Evolutionary conservation across 2,329 filamentous ascomycete species (phyloP), one percentile per base, ranked within the genome.

Genomic region (Chaetomium olivaceum): DNA sequence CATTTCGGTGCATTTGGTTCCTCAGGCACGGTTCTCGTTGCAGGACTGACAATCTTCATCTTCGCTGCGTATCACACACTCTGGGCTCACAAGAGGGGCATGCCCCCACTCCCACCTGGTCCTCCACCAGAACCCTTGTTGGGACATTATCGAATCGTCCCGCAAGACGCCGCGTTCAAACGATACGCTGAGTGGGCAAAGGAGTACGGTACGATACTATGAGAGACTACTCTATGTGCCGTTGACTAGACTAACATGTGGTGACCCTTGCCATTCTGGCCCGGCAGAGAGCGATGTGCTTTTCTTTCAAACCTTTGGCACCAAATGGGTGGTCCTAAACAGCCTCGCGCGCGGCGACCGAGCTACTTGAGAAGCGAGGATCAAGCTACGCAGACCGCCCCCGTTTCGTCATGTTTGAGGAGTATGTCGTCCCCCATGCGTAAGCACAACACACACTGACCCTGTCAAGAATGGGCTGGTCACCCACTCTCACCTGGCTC

Each of bases 401-500:
- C 8, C 74, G 77, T 8, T 79, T 79, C 67, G 76, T 77, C 64
- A 73, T 75, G 65, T 75, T 75, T 65, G 73, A 75, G 65, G 72
- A 74, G 73, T 75, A 67, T 6, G 39, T 29, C 14, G 2, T 3
- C 23, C 19, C 5, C 21, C 2, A 46, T 23, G 12, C 5, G 4
- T 2, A 7, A 43, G 19, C 21, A 19, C n/a, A 11, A 36, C 25
- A 50, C 12, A 9, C 19, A 19, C 58, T 65, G 31, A 60, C 50
- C 2, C 2, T 0, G 0, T 21, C 50, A 56, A 75, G 73, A 54
- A 78, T 80, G 77, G 79, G 79, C 33, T 82, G 79, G 79, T 73
- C 77, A 3, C 74, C 76, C 14, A 81, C 79, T 0, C 71, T 80
- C 19, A 80, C 79, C n/a, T 81, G 80, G 70, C 73, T 80, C 4